Percentiles rank a stretch among this genome's conserved stretches.
phyloP scores from a whole-genome alignment of 2,329 filamentous ascomycete species.

The Ceratocystis cubensis region DNA sequence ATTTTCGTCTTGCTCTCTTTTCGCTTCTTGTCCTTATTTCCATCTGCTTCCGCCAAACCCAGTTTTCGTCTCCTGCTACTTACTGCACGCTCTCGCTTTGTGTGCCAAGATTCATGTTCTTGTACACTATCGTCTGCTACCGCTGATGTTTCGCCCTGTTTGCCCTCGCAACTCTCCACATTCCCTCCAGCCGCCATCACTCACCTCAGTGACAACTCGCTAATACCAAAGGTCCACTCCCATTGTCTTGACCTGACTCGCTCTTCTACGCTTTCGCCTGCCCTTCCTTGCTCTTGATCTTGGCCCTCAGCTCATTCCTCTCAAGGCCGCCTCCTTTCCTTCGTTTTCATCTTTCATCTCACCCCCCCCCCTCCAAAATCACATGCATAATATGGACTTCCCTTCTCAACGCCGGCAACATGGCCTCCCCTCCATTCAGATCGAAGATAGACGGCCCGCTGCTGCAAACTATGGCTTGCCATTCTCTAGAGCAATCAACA shows the following conservation, averaged over 20 bases:
- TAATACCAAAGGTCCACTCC: background rate
- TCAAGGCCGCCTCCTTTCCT: background rate
- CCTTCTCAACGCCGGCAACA: slow-evolving; percentile 18
- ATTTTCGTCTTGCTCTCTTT: background rate
- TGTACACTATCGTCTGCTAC: no score
- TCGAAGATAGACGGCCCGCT: slow-evolving; percentile 17
- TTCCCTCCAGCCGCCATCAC: background rate
- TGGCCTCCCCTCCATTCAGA: slow-evolving; percentile 21
- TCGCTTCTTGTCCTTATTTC: background rate
- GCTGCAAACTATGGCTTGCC: slow-evolving; percentile 11
- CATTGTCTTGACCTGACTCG: background rate
- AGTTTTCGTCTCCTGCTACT: background rate
- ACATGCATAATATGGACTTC: slow-evolving; percentile 16
- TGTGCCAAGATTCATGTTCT: no score
- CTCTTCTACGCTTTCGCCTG: background rate
- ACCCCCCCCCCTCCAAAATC: background rate
- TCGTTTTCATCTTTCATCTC: background rate
- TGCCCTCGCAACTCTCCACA: no score
- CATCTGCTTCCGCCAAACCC: background rate
- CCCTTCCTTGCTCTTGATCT: background rate
- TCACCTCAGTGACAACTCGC: background rate
- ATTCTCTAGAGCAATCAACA: slow-evolving; percentile 21
- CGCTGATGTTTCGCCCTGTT: no score
- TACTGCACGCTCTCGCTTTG: no score
- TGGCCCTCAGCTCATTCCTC: background rate